phyloP scores from a whole-genome alignment of 768 basidiomycete species.

The Lentinula sp. region DNA sequence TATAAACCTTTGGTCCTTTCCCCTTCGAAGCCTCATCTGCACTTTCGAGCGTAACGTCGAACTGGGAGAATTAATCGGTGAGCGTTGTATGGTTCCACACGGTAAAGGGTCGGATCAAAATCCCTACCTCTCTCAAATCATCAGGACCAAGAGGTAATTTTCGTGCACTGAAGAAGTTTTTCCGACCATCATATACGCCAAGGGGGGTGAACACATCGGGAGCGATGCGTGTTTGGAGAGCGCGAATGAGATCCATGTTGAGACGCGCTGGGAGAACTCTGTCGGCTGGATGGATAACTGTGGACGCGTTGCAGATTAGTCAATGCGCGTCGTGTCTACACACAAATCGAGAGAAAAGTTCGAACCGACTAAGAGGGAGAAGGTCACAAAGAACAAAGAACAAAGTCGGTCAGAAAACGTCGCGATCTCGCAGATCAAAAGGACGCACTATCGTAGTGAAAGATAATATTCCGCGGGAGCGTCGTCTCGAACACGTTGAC shows the following conservation, averaged over 20 bases:
- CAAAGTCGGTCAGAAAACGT: neutral
- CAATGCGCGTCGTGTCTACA: neutral
- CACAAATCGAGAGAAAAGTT: slow-evolving; percentile 8
- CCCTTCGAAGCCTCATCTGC: slow-evolving; percentile 26
- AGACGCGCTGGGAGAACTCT: slow-evolving; percentile 60
- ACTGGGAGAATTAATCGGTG: slow-evolving; percentile 31
- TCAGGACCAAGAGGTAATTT: slow-evolving; percentile 52
- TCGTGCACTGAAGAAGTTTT: slow-evolving; percentile 40
- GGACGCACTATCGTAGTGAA: slow-evolving; percentile 73
- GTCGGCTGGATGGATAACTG: slow-evolving; percentile 64
- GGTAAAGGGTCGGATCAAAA: neutral
- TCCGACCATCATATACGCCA: slow-evolving; percentile 74
- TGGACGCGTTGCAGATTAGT: neutral
- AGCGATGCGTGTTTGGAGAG: slow-evolving; percentile 51
- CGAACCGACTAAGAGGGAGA: slow-evolving; percentile 34
- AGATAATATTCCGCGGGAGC: slow-evolving; percentile 52
- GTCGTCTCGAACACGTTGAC: slow-evolving; percentile 61
- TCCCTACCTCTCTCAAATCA: slow-evolving; percentile 44
- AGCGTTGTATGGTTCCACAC: neutral
- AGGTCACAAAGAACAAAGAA: neutral
- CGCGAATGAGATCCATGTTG: slow-evolving; percentile 66
- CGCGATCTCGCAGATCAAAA: neutral
- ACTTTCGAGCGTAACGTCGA: slow-evolving; percentile 46
- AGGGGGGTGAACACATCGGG: slow-evolving; percentile 68
- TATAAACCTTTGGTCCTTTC: slow-evolving; percentile 59